phyloP scores from a whole-genome alignment of 306 rosid genomes.

The Hylodesmum podocarpum region DNA sequence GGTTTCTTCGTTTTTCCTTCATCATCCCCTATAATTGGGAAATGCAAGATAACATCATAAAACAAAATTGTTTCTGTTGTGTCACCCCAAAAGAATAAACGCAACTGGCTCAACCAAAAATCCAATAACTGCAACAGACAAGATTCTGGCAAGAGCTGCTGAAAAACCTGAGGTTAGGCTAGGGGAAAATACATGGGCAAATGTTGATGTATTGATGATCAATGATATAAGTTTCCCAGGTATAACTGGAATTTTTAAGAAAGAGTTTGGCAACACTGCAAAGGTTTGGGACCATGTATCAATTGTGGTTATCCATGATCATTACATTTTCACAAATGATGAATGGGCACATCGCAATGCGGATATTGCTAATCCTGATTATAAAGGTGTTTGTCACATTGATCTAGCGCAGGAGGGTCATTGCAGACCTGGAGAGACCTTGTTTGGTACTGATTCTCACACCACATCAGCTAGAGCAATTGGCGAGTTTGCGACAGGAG shows the following conservation, averaged over 20 bases:
- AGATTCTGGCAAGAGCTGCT: conserved; percentile 67
- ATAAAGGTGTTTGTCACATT: conserved; percentile 81
- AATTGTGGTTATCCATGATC: conserved; percentile 78
- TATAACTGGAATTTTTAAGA: conserved; percentile 64
- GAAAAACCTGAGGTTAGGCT: conserved; percentile 53
- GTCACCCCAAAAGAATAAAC: conserved; percentile 55
- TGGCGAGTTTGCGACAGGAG: conserved; percentile 82
- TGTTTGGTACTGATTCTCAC: conserved; percentile 88
- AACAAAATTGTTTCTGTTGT: conserved; percentile 54
- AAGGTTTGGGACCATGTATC: conserved; percentile 88
- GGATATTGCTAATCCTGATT: conserved; percentile 78
- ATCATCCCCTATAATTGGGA: conserved; percentile 26
- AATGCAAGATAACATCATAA: conserved; percentile 39
- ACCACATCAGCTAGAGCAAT: conserved; percentile 85
- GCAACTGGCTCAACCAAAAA: conserved; percentile 62
- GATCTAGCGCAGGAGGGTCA: conserved; percentile 89
- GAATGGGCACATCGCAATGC: conserved; percentile 85
- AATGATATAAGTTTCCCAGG: conserved; percentile 82
- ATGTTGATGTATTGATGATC: conserved; percentile 70
- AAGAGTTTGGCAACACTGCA: conserved; percentile 65
- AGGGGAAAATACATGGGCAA: conserved; percentile 71
- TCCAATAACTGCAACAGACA: conserved; percentile 73
- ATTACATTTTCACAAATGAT: conserved; percentile 78
- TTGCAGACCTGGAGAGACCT: conserved; percentile 79
- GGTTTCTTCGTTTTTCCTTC: conserved; percentile 41